Base-by-base conservation (phyloP, 1,284 basidiomycete species). In the Naganishia albida region DNA sequence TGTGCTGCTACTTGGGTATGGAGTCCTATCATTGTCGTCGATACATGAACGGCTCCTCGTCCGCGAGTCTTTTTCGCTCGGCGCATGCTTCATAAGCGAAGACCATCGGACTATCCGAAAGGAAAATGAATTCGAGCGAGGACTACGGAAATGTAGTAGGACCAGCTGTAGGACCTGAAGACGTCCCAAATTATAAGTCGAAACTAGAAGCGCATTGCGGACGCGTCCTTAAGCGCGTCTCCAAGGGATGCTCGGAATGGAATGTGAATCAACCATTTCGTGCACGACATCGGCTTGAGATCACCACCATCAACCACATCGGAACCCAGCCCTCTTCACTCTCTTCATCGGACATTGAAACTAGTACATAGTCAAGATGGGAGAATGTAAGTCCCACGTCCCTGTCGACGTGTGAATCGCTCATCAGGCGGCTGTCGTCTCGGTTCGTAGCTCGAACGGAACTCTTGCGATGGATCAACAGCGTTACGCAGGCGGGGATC, bases 391-490 rank as follows among this genome's bases (percentile, higher is more conserved):
- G 60, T 60, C 12, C 23, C 44, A 10, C 23, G 26, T 15, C 8
- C 1, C 3, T 28, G 18, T 34, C 7, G n/a, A n/a, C 2, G 7
- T 18, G n/a, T 30, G 4, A 30, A 20, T 28, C 15, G 12, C 55
- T 57, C 55, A 44, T 30, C 43, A 44, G 23, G n/a, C 34, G 8
- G 25, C 34, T 10, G 34, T 34, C 34, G 34, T 34, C 34, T 34
- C 38, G n/a, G 40, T n/a, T 30, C 28, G 15, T 64, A 80, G 78
- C 80, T 46, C 79, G 95, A 75, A 89, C 90, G 53, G 96, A 99
- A 75, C 85, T 99, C 38, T 76, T 99, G 46, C 83, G 84, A 56
- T 99, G 96, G 96, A 82, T 97, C 75, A 98, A 98, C 80, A 91
- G 95, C 53, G 87, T 99, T 23, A 85, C 98, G 8, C 87, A 89